phyloP scores from a whole-genome alignment of 805 yeast species.

The Priceomyces fermenticarens region DNA sequence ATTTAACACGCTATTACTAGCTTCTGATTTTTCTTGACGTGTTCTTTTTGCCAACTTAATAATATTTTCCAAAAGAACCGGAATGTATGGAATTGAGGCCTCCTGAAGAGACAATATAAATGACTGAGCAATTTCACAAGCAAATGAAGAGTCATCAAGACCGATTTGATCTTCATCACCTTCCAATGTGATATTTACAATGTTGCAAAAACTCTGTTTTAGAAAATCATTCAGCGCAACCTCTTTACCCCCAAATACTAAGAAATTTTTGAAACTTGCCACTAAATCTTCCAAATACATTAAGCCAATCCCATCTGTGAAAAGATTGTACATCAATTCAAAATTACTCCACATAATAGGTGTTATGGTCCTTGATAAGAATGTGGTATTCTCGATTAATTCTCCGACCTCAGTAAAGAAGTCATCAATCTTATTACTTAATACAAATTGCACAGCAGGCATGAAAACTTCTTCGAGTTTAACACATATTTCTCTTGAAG shows the following conservation, averaged over 20 bases:
- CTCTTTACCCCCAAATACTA: constrained; percentile 51
- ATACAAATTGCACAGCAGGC: constrained; percentile 68
- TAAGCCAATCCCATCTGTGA: constrained; percentile 44
- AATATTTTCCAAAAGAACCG: constrained; percentile 43
- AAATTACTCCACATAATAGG: constrained; percentile 76
- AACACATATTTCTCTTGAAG: constrained; percentile 62
- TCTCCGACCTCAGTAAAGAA: constrained; percentile 77
- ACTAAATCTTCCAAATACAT: constrained; percentile 72
- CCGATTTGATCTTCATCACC: constrained; percentile 47
- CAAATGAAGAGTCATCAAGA: constrained; percentile 52
- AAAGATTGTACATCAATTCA: constrained; percentile 37
- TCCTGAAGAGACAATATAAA: constrained; percentile 57
- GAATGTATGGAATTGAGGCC: constrained; percentile 43
- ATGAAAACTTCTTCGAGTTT: constrained; percentile 63
- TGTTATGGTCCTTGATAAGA: constrained; percentile 40
- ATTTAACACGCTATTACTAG: constrained; percentile 35
- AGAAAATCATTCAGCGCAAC: constrained; percentile 33
- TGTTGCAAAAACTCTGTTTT: constrained; percentile 46
- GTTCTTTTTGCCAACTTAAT: constrained; percentile 32
- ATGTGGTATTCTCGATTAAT: constrained; percentile 50
- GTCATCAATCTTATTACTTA: constrained; percentile 64
- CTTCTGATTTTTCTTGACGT: constrained; percentile 27
- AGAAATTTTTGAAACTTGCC: constrained; percentile 70
- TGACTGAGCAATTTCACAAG: constrained; percentile 63
- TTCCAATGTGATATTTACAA: constrained; percentile 45